Conservation (phyloP, 345 rosid genomes). For the Firmiana major region DNA sequence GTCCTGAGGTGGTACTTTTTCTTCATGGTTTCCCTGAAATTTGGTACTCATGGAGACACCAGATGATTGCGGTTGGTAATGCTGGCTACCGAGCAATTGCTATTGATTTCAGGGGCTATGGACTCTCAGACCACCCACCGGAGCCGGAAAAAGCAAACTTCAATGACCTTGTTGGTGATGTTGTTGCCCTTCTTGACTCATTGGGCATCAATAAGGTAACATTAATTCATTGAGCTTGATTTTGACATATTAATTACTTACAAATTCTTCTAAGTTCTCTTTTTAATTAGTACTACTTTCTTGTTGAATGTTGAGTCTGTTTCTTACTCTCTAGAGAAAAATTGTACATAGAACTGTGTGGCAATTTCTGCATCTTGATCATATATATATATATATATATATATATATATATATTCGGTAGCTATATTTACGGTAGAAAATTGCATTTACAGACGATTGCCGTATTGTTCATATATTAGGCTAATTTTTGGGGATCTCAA, state of each 20-base stretch:
- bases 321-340: not conserved
- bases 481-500: not conserved
- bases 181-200: conserved; percentile 27
- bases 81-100: conserved; percentile 40
- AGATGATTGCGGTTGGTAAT: conserved; percentile 32
- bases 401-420: not conserved
- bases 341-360: too few relatives aligned
- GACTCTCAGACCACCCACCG: conserved; percentile 24
- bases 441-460: not conserved
- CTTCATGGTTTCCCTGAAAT: conserved; percentile 42
- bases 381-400: not conserved
- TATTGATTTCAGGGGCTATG: conserved; percentile 39
- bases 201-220: conserved; percentile 23
- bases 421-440: too few relatives aligned
- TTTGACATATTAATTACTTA: not conserved
- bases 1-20: conserved; percentile 30
- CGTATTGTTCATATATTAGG: not conserved
- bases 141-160: conserved; percentile 27
- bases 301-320: not conserved
- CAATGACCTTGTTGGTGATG: conserved; percentile 32
- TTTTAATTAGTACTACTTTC: not conserved
- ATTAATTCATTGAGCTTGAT: too few relatives aligned
- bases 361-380: not conserved
- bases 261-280: not conserved
- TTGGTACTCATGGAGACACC: conserved; percentile 50